Conservation (phyloP, 2,329 filamentous ascomycete species). For the Cytospora chrysosperma region DNA sequence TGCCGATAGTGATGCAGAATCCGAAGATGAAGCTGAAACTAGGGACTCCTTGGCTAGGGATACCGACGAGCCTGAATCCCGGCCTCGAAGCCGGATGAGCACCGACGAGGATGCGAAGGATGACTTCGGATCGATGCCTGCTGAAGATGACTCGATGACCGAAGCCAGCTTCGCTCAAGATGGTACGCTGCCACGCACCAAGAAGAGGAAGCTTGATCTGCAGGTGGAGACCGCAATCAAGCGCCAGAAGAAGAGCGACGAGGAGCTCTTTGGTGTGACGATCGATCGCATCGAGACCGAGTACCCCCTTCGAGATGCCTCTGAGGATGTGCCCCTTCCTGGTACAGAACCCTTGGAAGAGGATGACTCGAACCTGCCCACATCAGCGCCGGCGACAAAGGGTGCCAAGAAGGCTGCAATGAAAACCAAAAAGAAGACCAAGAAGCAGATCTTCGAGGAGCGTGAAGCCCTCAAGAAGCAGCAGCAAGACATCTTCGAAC, state of each 20-base stretch:
- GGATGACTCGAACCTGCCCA: slow-evolving; percentile 46
- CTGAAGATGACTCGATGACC: slow-evolving; percentile 66
- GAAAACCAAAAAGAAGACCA: slow-evolving; percentile 72
- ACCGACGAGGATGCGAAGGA: slow-evolving; percentile 59
- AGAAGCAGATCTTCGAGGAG: slow-evolving; percentile 74
- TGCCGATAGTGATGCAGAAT: slow-evolving; percentile 78
- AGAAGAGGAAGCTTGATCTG: slow-evolving; percentile 73
- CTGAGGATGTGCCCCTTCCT: slow-evolving; percentile 49
- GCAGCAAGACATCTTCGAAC: slow-evolving; percentile 49
- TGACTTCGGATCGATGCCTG: slow-evolving; percentile 45
- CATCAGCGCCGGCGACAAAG: slow-evolving; percentile 45
- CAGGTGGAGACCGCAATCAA: slow-evolving; percentile 71
- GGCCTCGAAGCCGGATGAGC: slow-evolving; percentile 72
- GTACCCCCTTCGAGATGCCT: slow-evolving; percentile 45
- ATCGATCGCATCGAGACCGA: slow-evolving; percentile 53
- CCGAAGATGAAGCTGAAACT: slow-evolving; percentile 74
- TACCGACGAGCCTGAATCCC: slow-evolving; percentile 83
- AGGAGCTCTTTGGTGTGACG: slow-evolving; percentile 71
- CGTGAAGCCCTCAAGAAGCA: slow-evolving; percentile 59
- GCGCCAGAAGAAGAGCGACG: slow-evolving; percentile 75
- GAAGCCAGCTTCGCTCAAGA: slow-evolving; percentile 71
- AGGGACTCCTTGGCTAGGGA: slow-evolving; percentile 63
- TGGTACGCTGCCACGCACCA: slow-evolving; percentile 43
- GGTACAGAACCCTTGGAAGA: slow-evolving; percentile 49
- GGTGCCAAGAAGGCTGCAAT: slow-evolving; percentile 54